Conservation (phyloP, 805 yeast species). For the Wickerhamomyces kurtzmanii region DNA sequence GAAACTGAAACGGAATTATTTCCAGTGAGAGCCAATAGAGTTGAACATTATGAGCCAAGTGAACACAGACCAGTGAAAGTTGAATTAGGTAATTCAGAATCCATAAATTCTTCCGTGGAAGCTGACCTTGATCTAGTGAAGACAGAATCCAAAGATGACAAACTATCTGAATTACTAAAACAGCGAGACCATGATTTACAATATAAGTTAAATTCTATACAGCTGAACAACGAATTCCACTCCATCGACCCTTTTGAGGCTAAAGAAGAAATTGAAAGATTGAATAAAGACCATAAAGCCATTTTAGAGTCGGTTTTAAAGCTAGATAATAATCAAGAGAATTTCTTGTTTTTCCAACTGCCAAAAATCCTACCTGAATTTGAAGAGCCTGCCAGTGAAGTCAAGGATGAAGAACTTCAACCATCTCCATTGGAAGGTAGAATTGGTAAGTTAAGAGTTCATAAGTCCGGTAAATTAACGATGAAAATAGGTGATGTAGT, state of each 20-base stretch:
- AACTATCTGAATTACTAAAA: constrained; percentile 9
- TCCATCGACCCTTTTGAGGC: constrained; percentile 23
- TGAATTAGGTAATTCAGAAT: constrained; percentile 19
- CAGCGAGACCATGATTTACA: constrained; percentile 17
- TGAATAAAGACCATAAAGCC: constrained; percentile 28
- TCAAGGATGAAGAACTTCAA: constrained; percentile 6
- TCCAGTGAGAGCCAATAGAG: constrained; percentile 63
- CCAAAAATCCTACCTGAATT: constrained; percentile 27
- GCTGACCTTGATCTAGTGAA: constrained; percentile 20
- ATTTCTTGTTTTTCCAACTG: constrained; percentile 26
- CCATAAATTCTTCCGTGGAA: constrained; percentile 13
- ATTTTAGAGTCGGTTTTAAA: constrained; percentile 17
- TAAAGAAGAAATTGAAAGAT: constrained; percentile 22
- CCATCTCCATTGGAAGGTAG: constrained; percentile 34
- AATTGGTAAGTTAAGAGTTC: constrained; percentile 67
- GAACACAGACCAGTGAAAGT: constrained; percentile 40
- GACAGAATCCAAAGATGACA: constrained; percentile 10
- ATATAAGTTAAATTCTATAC: constrained; percentile 17
- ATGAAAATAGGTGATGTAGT: constrained; percentile 62
- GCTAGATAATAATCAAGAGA: constrained; percentile 21
- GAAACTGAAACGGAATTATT: constrained; percentile 46
- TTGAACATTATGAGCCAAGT: constrained; percentile 32
- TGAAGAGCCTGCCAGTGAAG: constrained; percentile 8
- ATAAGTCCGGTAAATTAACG: constrained; percentile 75
- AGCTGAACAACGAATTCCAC: constrained; percentile 16